A percentile compares a stretch with the other conserved stretches of the same genome.
Conservation (phyloP, 208 protist species). For the Trypanosoma conorhini region DNA sequence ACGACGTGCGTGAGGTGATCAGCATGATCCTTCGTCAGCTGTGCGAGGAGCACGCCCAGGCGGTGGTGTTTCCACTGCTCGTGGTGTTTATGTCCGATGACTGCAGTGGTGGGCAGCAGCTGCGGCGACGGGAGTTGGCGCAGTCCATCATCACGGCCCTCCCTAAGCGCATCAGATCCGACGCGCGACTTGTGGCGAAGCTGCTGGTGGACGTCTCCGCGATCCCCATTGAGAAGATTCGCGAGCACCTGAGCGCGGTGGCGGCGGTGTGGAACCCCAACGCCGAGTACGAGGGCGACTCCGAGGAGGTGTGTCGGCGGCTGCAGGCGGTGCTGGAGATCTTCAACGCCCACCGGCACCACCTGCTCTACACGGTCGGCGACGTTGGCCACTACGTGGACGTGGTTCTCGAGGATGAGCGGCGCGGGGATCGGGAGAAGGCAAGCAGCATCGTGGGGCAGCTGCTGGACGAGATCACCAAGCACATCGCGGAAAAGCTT, state of each 20-base stretch:
- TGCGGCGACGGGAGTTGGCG: constrained; percentile 63
- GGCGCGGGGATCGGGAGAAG: constrained; percentile 80
- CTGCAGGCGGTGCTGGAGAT: constrained; percentile 77
- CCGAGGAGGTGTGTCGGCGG: constrained; percentile 70
- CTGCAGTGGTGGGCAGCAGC: constrained; percentile 21
- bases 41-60: constrained; percentile 98
- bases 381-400: constrained; percentile 90
- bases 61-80: constrained; percentile 99
- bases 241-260: constrained; percentile 84
- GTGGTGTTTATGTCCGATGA: constrained; percentile 94
- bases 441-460: constrained; percentile 81
- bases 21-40: constrained; percentile 95
- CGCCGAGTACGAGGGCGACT: constrained; percentile 90
- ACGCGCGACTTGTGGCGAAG: constrained; percentile 84
- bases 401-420: constrained; percentile 77
- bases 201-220: constrained; percentile 83
- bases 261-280: constrained; percentile 90
- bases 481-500: constrained; percentile 97
- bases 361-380: constrained; percentile 86
- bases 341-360: constrained; percentile 75
- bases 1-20: constrained; percentile 94
- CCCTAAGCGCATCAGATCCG: constrained; percentile 81
- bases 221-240: constrained; percentile 90
- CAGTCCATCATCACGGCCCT: constrained; percentile 80
- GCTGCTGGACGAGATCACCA: constrained; percentile 96